phyloP scores from a whole-genome alignment of 2,329 filamentous ascomycete genomes.

The Fusarium sp. region DNA sequence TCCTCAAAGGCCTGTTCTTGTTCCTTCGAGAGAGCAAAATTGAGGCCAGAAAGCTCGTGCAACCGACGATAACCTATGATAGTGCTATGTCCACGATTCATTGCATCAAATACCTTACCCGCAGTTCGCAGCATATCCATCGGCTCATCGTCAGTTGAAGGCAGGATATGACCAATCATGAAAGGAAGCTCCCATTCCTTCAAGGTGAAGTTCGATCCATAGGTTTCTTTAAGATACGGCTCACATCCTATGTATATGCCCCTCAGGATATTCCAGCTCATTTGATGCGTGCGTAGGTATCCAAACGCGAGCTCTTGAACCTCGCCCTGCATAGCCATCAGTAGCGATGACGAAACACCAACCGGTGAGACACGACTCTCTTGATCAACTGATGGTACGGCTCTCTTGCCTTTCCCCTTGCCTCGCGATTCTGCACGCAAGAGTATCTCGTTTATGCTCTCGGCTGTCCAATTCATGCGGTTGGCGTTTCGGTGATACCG shows the following conservation, averaged over 20 bases:
- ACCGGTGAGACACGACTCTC: neutral
- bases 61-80: neutral
- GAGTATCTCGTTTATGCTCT: neutral
- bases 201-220: neutral
- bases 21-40: too few relatives aligned
- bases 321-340: neutral
- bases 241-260: rapidly evolving
- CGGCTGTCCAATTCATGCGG: neutral
- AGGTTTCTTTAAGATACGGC: neutral
- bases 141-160: neutral
- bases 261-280: neutral
- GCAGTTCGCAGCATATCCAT: neutral
- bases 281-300: neutral
- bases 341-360: neutral
- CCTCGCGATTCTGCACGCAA: neutral
- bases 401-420: neutral
- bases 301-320: neutral
- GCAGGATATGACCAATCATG: neutral
- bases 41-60: neutral
- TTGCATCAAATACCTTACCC: neutral
- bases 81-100: neutral
- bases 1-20: too few relatives aligned
- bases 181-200: neutral
- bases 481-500: neutral
- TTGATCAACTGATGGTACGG: neutral